A percentile compares a stretch with the other conserved stretches of the same genome.
Conservation (phyloP, 1,284 basidiomycete species). For the Hymenochaete sp. region DNA sequence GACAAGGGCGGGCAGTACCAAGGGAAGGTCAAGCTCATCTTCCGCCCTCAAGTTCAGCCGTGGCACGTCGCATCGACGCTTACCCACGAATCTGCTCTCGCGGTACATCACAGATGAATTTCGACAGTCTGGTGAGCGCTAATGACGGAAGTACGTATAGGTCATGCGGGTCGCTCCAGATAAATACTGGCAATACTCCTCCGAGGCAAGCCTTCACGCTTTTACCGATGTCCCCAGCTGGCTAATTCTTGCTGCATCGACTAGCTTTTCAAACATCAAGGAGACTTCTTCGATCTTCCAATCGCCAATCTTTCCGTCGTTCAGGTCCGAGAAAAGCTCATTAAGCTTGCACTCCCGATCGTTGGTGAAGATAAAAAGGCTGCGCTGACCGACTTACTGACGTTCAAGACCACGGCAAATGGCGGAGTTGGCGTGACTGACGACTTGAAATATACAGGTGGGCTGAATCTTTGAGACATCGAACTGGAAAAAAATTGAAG, state of each 20-base stretch:
- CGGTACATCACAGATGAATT: constrained; percentile 39
- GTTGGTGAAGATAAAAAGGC: constrained; percentile 39
- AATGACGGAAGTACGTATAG: too few species aligned
- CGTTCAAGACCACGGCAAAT: constrained; percentile 57
- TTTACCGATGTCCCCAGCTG: neutral
- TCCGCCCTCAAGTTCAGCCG: constrained; percentile 77
- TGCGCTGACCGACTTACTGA: constrained; percentile 55
- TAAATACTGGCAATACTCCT: constrained; percentile 72
- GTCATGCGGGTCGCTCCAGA: constrained; percentile 59
- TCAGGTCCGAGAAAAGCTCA: constrained; percentile 71
- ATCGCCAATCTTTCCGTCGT: constrained; percentile 60
- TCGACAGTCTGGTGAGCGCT: too few species aligned
- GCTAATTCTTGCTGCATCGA: constrained; percentile 12
- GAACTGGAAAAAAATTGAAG: constrained; percentile 3
- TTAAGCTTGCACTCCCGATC: constrained; percentile 44
- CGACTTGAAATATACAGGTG: constrained; percentile 79
- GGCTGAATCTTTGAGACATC: constrained; percentile 22
- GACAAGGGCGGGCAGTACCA: constrained; percentile 58
- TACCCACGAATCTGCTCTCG: constrained; percentile 75
- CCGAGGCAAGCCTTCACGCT: constrained; percentile 39
- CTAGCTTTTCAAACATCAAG: constrained; percentile 72
- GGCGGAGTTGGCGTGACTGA: constrained; percentile 72
- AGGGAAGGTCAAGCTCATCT: constrained; percentile 71
- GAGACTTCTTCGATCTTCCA: constrained; percentile 72
- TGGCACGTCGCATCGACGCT: constrained; percentile 74